A percentile compares a stretch with the other conserved stretches of the same genome.
Evolutionary conservation across 148 eudicot species (phyloP).

Genomic region (Vaccinium corymbosum): DNA sequence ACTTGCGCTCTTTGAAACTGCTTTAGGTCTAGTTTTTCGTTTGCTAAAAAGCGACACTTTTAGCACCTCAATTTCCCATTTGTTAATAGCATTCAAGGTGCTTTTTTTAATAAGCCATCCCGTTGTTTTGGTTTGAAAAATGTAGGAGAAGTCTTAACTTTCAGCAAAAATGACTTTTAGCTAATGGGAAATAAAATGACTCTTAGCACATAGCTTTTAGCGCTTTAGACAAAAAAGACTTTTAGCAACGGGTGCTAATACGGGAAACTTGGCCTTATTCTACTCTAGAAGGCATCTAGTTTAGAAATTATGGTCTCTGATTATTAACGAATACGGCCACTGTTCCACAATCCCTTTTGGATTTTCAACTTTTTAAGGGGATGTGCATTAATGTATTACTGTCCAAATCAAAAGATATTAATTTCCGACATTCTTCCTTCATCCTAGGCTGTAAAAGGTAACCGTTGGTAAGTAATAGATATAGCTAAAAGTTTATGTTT

Average conservation of each 20-base stretch:
- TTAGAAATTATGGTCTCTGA: not conserved
- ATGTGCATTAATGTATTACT: not conserved
- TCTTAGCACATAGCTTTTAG: no score
- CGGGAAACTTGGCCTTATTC: not conserved
- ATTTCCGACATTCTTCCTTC: not conserved
- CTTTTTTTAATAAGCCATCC: no score
- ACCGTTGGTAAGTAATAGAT: not conserved
- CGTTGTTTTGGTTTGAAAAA: no score
- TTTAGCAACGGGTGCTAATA: no score
- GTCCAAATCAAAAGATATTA: not conserved
- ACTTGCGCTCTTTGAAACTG: not conserved
- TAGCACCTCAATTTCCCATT: no score
- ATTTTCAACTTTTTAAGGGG: not conserved
- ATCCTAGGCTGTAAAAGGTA: not conserved
- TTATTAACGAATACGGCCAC: not conserved
- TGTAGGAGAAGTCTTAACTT: no score
- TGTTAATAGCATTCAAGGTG: no score
- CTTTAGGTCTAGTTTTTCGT: not conserved
- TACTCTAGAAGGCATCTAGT: not conserved
- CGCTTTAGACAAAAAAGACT: no score
- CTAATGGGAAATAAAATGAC: no score
- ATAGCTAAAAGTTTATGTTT: not conserved
- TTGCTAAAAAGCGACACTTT: no score
- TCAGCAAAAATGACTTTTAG: no score
- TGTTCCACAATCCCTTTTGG: not conserved